A percentile compares a stretch with the other conserved stretches of the same genome.
phyloP scores from a whole-genome alignment of 352 stramenopile genomes.

The Globisporangium okanoganense region DNA sequence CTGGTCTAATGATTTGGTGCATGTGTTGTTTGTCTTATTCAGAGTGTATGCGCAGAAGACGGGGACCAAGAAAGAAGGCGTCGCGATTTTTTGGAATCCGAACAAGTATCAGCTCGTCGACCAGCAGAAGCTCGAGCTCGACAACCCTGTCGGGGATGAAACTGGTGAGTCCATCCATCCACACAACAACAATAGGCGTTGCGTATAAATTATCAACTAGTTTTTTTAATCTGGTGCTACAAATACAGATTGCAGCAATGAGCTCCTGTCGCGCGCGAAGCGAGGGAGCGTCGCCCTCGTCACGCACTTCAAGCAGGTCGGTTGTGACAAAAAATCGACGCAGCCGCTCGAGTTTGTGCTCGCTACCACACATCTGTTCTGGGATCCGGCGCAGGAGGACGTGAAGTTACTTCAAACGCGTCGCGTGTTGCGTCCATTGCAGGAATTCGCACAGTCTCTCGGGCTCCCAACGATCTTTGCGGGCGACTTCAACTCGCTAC shows the following conservation, averaged over 20 bases:
- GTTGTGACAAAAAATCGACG: background rate
- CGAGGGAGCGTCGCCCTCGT: constrained; percentile 62
- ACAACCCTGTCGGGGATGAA: constrained; percentile 49
- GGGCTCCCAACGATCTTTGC: constrained; percentile 47
- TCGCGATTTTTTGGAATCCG: constrained; percentile 73
- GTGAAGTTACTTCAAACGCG: constrained; percentile 76
- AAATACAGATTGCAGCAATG: constrained; percentile 39
- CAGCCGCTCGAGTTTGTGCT: constrained; percentile 44
- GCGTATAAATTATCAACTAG: background rate
- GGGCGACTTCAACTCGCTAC: constrained; percentile 84
- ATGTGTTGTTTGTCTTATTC: too few relatives aligned
- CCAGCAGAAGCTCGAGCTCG: constrained; percentile 40
- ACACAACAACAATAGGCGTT: background rate
- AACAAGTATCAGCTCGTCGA: constrained; percentile 40
- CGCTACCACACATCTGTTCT: constrained; percentile 85
- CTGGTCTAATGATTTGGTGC: background rate
- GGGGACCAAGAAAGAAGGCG: constrained; percentile 52
- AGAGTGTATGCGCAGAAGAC: constrained; percentile 78
- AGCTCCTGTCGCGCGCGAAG: constrained; percentile 41
- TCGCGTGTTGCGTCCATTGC: constrained; percentile 45
- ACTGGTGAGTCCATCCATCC: constrained; percentile 26
- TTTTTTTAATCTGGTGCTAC: background rate
- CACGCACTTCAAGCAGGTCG: constrained; percentile 43
- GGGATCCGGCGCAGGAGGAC: constrained; percentile 78
- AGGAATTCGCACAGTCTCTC: constrained; percentile 26